Evolutionary conservation across 2,329 filamentous ascomycete species (phyloP), one percentile per base, ranked within the genome.

Genomic region (Coleophoma crateriformis): DNA sequence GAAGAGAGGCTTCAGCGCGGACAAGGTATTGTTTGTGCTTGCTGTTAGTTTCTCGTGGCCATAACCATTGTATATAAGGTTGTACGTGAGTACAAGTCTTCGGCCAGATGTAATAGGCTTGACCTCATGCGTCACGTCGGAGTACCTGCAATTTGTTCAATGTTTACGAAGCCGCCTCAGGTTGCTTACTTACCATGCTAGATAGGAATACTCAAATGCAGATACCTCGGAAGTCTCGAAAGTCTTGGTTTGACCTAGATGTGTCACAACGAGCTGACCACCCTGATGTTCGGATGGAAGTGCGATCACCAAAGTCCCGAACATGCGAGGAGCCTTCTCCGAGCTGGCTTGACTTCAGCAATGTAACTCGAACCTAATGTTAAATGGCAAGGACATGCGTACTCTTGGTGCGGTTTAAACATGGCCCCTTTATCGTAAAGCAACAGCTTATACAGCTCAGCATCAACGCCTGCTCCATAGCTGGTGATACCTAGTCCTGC

Each of bases 371-470:
- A 19, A 19, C 2, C 19, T 19, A 19, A 19, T 3, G 19, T 19
- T 19, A 2, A 2, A 3, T 19, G 19, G 19, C 19, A 19, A 19
- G 19, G 19, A 19, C 19, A 19, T 2, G 3, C 19, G 19, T 19
- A 19, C 19, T 19, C 19, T 19, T 19, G 19, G 19, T 19, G 19
- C 19, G 19, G 19, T 19, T 19, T 19, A 19, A 19, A 19, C 62
- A 75, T 72, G 4, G 72, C 71, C 0, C 73, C 76, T 47, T 73
- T 66, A 46, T 74, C 73, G 56, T 78, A 78, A 2, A 79, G 57
- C 3, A 76, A 60, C 61, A 79, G 64, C 53, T 77, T 78, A 59
- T 73, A 69, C 1, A 70, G 56, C 43, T 74, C 61, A 2, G 68
- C 68, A 1, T 46, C 54, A 45, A 71, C 56, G 40, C 52, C 53